phyloP scores from a whole-genome alignment of 2,329 filamentous ascomycete genomes.

The Elsinoe perseae region DNA sequence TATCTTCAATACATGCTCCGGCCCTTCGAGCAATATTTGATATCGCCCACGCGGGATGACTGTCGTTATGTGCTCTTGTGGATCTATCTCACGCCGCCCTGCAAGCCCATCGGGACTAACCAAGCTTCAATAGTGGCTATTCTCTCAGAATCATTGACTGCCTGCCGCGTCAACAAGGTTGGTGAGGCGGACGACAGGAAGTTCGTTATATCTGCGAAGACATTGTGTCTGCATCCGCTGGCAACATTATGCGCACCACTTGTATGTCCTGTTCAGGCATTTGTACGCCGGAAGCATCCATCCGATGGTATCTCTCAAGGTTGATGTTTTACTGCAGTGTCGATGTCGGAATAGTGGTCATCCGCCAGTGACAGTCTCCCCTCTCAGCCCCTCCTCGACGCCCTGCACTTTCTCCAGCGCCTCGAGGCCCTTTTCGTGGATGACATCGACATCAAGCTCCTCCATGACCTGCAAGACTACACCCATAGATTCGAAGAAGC shows the following conservation, averaged over 20 bases:
- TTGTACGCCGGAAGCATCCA: not conserved
- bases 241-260: not conserved
- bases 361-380: constrained; percentile 21
- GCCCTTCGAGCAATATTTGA: not conserved
- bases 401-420: constrained; percentile 35
- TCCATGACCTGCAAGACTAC: constrained; percentile 85
- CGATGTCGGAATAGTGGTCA: constrained; percentile 9
- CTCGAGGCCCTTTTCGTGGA: constrained; percentile 44
- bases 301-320: not conserved
- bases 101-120: not conserved
- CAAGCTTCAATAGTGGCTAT: not conserved
- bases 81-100: not conserved
- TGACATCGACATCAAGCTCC: constrained; percentile 76
- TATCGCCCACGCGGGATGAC: not conserved
- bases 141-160: not conserved
- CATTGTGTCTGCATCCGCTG: too few relatives aligned
- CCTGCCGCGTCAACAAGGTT: too few relatives aligned
- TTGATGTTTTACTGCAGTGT: not conserved
- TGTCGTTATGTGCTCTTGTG: not conserved
- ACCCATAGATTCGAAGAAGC: constrained; percentile 83
- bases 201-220: too few relatives aligned
- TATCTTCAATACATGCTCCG: too few relatives aligned
- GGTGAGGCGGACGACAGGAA: too few relatives aligned
- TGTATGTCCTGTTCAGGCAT: not conserved
- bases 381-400: constrained; percentile 32